Conservation (phyloP, 2,329 filamentous ascomycete species). For the Colletotrichum scovillei region DNA sequence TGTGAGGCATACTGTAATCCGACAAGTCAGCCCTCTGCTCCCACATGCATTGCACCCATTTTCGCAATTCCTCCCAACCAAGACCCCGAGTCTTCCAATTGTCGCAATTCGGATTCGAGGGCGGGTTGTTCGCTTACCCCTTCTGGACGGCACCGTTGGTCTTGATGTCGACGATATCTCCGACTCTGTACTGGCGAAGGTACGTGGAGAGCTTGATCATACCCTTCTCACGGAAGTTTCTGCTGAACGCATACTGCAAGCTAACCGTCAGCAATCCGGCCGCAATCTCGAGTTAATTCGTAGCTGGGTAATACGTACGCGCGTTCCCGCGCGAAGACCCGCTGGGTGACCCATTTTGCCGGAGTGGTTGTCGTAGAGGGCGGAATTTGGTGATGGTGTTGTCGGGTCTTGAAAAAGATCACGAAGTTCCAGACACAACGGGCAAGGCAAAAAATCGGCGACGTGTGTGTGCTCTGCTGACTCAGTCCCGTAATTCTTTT, state of each 20-base stretch:
- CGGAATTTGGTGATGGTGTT: conserved; percentile 31
- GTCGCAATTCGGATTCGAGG: conserved; percentile 28
- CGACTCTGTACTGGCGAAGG: conserved; percentile 95
- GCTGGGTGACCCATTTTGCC: conserved; percentile 86
- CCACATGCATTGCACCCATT: neutral
- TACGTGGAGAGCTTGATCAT: conserved; percentile 95
- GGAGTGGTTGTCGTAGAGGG: conserved; percentile 37
- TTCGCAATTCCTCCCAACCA: neutral
- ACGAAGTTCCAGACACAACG: conserved; percentile 8
- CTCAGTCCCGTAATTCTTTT: conserved; percentile 36
- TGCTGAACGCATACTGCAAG: conserved; percentile 86
- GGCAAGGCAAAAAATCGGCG: conserved; percentile 8
- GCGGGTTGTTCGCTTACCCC: conserved; percentile 72
- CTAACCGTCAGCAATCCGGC: conserved; percentile 45
- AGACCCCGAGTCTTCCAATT: neutral
- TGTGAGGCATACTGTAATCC: conserved; percentile 88
- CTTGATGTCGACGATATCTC: conserved; percentile 99
- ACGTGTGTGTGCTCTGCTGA: conserved; percentile 3
- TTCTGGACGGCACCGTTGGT: conserved; percentile 98
- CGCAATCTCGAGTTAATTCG: neutral
- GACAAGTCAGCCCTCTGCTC: conserved; percentile 44
- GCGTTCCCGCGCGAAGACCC: conserved; percentile 88
- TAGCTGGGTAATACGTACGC: conserved; percentile 65
- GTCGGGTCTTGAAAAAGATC: conserved; percentile 21
- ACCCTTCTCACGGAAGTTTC: conserved; percentile 95